These are phyloP conservation scores for Ascochyta rabiei DNA, from an alignment of 2,329 filamentous ascomycete genomes.

Conservation along the genomic window DNA sequence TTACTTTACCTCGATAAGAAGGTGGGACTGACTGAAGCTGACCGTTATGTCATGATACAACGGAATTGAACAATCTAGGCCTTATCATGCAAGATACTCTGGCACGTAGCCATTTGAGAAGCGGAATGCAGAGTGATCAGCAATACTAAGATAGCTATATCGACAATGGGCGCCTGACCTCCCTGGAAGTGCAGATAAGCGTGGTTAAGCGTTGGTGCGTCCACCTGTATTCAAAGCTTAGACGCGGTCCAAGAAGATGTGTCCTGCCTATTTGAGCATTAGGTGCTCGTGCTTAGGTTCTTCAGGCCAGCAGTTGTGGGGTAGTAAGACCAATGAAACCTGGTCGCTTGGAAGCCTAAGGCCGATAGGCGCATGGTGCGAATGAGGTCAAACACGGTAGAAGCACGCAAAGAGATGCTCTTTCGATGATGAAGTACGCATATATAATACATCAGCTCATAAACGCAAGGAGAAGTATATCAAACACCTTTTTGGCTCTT, in stretches of 20 bases:
- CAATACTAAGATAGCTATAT: background rate
- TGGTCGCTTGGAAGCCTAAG: background rate
- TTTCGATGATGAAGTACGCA: background rate
- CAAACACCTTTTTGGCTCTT: background rate
- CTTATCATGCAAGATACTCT: background rate
- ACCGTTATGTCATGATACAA: background rate
- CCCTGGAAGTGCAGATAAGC: background rate
- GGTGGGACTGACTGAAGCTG: background rate
- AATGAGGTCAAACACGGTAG: background rate
- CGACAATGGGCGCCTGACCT: background rate
- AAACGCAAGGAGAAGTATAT: too few relatives aligned
- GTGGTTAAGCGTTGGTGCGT: background rate
- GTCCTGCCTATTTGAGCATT: background rate
- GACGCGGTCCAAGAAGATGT: background rate
- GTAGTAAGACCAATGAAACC: background rate
- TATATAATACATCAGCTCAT: background rate
- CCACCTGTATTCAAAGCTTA: background rate
- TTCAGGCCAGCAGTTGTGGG: background rate
- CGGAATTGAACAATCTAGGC: background rate
- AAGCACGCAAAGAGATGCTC: background rate
- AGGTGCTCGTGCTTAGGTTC: background rate
- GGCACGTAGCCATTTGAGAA: background rate
- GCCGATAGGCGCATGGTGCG: background rate
- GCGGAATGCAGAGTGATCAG: background rate
- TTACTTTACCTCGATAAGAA: background rate